Evolutionary conservation across 2,329 filamentous ascomycete species (phyloP).

Genomic region (Aspergillus awamori): DNA sequence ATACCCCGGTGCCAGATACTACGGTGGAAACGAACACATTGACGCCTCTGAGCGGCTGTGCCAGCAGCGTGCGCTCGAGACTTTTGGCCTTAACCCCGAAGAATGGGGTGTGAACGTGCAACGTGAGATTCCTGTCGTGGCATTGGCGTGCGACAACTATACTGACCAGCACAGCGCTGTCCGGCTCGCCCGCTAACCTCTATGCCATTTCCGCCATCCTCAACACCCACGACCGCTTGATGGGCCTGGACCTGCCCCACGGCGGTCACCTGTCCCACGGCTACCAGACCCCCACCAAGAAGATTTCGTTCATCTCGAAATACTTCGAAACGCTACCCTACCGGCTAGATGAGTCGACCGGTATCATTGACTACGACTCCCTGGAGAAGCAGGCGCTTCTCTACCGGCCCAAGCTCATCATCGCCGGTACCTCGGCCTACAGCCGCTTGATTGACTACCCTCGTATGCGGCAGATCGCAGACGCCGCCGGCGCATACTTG

Average conservation of each 20-base stretch:
- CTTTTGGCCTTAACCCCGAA: conserved; percentile 79
- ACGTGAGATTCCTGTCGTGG: conserved; percentile 53
- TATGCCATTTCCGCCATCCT: conserved; percentile 95
- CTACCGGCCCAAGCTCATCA: conserved; percentile 93
- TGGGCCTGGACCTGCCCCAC: conserved; percentile 94
- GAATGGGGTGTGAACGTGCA: conserved; percentile 98
- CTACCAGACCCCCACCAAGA: conserved; percentile 93
- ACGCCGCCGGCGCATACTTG: conserved; percentile 90
- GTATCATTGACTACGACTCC: conserved; percentile 94
- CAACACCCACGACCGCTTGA: conserved; percentile 90
- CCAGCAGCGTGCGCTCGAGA: conserved; percentile 84
- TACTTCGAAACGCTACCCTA: conserved; percentile 99
- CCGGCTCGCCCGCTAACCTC: conserved; percentile 74
- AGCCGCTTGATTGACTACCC: conserved; percentile 96
- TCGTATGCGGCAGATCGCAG: conserved; percentile 93
- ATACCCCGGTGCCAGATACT: conserved; percentile 94
- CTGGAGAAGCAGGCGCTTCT: conserved; percentile 87
- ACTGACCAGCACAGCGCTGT: conserved; percentile 62
- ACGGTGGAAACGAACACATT: conserved; percentile 95
- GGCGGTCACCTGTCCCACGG: conserved; percentile 95
- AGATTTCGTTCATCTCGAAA: conserved; percentile 96
- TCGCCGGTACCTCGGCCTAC: conserved; percentile 97
- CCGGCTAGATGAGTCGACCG: conserved; percentile 73
- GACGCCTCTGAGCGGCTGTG: conserved; percentile 87
- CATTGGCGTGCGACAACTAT: no score